phyloP scores from a whole-genome alignment of 2,329 filamentous ascomycete species.

The Pseudogymnoascus sp. region DNA sequence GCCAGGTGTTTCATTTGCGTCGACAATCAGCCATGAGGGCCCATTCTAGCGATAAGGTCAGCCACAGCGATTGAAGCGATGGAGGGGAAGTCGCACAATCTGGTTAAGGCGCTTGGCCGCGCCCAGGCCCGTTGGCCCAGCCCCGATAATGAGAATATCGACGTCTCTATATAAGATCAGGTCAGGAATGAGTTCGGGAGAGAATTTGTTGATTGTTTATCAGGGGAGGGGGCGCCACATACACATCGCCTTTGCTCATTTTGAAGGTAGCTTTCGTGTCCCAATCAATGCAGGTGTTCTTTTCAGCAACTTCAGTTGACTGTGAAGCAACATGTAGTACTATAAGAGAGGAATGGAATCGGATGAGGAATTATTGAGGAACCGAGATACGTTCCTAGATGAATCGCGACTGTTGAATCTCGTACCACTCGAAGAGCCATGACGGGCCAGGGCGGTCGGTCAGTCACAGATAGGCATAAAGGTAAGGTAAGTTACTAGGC shows the following conservation, averaged over 20 bases:
- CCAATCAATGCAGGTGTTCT: neutral
- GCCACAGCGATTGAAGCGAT: slow-evolving; percentile 13
- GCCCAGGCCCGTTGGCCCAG: slow-evolving; percentile 93
- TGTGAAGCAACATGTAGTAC: neutral
- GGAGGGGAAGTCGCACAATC: slow-evolving; percentile 50
- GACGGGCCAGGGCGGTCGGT: slow-evolving; percentile 1
- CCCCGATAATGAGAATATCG: slow-evolving; percentile 95
- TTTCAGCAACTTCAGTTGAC: neutral
- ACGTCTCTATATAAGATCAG: slow-evolving; percentile 52
- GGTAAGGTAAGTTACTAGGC: neutral
- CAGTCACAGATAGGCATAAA: neutral
- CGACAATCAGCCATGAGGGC: slow-evolving; percentile 92
- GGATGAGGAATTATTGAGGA: neutral
- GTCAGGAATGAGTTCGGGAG: neutral
- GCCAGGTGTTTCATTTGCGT: slow-evolving; percentile 84
- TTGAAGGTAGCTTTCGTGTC: neutral
- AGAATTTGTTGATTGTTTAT: neutral
- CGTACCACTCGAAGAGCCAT: neutral
- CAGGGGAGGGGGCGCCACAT: neutral
- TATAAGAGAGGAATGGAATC: neutral
- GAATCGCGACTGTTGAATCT: slow-evolving; percentile 4
- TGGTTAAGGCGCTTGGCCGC: slow-evolving; percentile 97
- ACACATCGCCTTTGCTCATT: slow-evolving; percentile 9
- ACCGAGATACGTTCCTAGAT: slow-evolving; percentile 1
- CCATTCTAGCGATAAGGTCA: slow-evolving; percentile 53